phyloP scores from a whole-genome alignment of 495 filamentous ascomycete genomes.

The Neurospora tetraspora region DNA sequence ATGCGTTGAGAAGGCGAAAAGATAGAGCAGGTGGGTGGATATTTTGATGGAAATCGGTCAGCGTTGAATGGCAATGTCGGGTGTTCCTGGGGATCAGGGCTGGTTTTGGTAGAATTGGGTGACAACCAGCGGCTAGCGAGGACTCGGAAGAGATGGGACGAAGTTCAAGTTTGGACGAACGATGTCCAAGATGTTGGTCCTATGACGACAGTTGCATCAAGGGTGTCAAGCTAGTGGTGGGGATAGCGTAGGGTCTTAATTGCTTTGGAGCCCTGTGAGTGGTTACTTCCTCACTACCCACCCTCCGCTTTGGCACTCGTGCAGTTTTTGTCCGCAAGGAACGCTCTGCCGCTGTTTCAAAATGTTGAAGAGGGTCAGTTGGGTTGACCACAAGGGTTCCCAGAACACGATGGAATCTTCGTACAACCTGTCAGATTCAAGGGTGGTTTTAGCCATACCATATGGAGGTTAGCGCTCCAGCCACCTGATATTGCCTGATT shows the following conservation, averaged over 20 bases:
- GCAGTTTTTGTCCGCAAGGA: neutral
- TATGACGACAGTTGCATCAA: conserved; percentile 16
- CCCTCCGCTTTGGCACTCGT: neutral
- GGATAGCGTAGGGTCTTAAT: neutral
- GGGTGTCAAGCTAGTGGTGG: neutral
- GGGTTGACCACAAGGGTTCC: neutral
- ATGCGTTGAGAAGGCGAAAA: neutral
- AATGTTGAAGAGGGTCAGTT: neutral
- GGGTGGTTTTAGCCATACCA: too few relatives aligned
- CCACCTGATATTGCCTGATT: too few relatives aligned
- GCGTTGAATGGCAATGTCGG: neutral
- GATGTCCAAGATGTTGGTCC: conserved; percentile 18
- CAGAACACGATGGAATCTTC: too few relatives aligned
- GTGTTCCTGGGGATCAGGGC: neutral
- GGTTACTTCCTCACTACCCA: neutral
- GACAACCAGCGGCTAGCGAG: neutral
- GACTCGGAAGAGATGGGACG: neutral
- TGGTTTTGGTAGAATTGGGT: neutral
- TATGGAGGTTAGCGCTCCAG: too few relatives aligned
- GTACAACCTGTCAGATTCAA: too few relatives aligned
- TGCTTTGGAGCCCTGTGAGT: neutral
- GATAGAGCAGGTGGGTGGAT: neutral
- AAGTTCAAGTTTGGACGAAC: neutral
- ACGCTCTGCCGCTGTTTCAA: neutral
- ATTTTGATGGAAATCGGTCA: neutral